These are phyloP conservation scores for Camellia granthamiana DNA, from an alignment of 148 eudicot species.

Conservation along the genomic window DNA sequence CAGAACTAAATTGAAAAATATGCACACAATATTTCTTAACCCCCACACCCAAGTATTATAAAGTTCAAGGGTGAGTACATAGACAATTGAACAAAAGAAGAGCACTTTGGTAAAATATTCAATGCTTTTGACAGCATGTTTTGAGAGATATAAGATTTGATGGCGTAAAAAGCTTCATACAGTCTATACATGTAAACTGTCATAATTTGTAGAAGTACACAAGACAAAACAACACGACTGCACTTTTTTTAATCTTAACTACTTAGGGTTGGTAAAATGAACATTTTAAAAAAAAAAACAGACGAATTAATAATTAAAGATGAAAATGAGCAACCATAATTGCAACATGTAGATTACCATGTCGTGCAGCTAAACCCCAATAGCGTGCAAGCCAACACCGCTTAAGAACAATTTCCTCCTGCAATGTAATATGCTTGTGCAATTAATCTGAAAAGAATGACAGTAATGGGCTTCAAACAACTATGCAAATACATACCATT, in stretches of 20 bases:
- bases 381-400: constrained; percentile 96
- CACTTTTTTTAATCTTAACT: background rate
- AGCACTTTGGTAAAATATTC: background rate
- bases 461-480: background rate
- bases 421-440: constrained; percentile 24
- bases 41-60: background rate
- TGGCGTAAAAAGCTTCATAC: background rate
- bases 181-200: background rate
- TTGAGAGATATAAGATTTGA: background rate
- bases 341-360: constrained; percentile 43
- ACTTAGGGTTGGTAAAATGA: background rate
- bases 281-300: background rate
- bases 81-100: background rate
- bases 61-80: background rate
- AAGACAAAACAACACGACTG: background rate
- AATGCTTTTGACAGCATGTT: background rate
- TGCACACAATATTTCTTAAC: background rate
- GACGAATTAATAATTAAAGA: background rate
- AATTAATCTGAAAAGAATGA: constrained; percentile 5
- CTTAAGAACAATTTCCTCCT: constrained; percentile 86
- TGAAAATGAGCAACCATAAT: background rate
- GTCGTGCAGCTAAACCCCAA: constrained; percentile 84
- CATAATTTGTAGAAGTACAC: background rate
- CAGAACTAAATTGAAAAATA: background rate
- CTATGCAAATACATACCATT: constrained; percentile 29